A percentile compares a stretch with the other conserved stretches of the same genome.
Conservation (phyloP, 2,329 filamentous ascomycete species). For the Arachnopeziza araneosa region DNA sequence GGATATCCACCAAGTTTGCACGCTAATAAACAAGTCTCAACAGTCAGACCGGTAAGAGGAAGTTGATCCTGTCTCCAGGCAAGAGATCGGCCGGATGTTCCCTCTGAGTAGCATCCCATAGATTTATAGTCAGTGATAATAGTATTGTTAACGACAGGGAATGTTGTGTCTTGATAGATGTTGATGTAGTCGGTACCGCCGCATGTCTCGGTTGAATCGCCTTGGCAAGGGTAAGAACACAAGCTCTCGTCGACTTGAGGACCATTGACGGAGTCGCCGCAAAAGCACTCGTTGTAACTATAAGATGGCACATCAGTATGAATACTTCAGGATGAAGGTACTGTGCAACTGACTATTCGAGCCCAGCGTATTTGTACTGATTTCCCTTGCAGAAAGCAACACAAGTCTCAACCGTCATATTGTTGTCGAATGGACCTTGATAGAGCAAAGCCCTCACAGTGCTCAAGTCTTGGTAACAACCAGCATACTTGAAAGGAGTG, state of each 20-base stretch:
- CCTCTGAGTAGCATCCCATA: slow-evolving; percentile 38
- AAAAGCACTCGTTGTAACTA: slow-evolving; percentile 25
- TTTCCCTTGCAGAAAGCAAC: slow-evolving; percentile 35
- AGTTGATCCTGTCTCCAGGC: slow-evolving; percentile 31
- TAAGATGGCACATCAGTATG: slow-evolving; percentile 13
- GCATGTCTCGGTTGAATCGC: slow-evolving; percentile 22
- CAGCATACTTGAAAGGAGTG: slow-evolving; percentile 32
- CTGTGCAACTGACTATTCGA: slow-evolving; percentile 20
- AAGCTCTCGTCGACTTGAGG: slow-evolving; percentile 18
- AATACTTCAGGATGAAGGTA: slow-evolving; percentile 5
- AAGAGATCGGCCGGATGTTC: slow-evolving; percentile 24
- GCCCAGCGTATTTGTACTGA: slow-evolving; percentile 31
- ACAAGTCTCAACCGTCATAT: slow-evolving; percentile 33
- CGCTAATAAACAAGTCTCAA: slow-evolving; percentile 32
- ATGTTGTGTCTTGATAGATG: slow-evolving; percentile 33
- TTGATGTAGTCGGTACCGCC: slow-evolving; percentile 25
- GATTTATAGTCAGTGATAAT: slow-evolving; percentile 27
- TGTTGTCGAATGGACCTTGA: slow-evolving; percentile 24
- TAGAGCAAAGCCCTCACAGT: slow-evolving; percentile 28
- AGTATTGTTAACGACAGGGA: slow-evolving; percentile 23
- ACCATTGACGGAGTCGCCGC: slow-evolving; percentile 32
- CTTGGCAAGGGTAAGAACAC: slow-evolving; percentile 25
- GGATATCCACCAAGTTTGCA: slow-evolving; percentile 33
- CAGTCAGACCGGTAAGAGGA: slow-evolving; percentile 28
- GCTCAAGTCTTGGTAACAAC: slow-evolving; percentile 30